Conservation (phyloP, 1,284 basidiomycete species). For the Trametes versicolor region DNA sequence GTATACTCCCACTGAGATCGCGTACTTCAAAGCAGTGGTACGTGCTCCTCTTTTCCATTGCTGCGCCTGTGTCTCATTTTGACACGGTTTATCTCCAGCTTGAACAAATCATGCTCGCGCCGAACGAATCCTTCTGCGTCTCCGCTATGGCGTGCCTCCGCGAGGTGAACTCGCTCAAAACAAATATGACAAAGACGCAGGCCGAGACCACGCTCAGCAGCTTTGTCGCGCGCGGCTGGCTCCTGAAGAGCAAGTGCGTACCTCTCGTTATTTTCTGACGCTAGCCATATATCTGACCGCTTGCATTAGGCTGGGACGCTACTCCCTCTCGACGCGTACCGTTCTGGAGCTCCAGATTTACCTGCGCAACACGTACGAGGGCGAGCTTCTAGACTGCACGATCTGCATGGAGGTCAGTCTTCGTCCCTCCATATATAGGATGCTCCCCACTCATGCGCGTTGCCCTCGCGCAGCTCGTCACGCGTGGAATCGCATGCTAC, state of each 20-base stretch:
- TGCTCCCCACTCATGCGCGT: neutral
- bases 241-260: constrained; percentile 78
- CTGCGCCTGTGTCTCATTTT: neutral
- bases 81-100: constrained; percentile 60
- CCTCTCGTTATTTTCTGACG: neutral
- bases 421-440: constrained; percentile 9
- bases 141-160: constrained; percentile 81
- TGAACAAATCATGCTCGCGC: constrained; percentile 87
- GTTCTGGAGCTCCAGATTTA: constrained; percentile 81
- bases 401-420: constrained; percentile 74
- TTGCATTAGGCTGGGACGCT: constrained; percentile 60
- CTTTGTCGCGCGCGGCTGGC: constrained; percentile 86
- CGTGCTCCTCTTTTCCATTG: constrained; percentile 38
- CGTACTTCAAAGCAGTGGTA: constrained; percentile 85
- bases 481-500: constrained; percentile 72
- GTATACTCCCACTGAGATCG: constrained; percentile 79
- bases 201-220: constrained; percentile 79
- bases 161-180: constrained; percentile 69
- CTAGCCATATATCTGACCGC: neutral
- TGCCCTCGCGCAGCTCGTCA: constrained; percentile 58
- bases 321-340: constrained; percentile 80
- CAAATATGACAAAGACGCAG: constrained; percentile 78
- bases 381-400: constrained; percentile 77
- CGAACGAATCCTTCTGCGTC: constrained; percentile 77
- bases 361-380: constrained; percentile 77